A percentile compares a stretch with the other conserved stretches of the same genome.
phyloP scores from a whole-genome alignment of 1,284 basidiomycete genomes.

The Xanthoconium separans region DNA sequence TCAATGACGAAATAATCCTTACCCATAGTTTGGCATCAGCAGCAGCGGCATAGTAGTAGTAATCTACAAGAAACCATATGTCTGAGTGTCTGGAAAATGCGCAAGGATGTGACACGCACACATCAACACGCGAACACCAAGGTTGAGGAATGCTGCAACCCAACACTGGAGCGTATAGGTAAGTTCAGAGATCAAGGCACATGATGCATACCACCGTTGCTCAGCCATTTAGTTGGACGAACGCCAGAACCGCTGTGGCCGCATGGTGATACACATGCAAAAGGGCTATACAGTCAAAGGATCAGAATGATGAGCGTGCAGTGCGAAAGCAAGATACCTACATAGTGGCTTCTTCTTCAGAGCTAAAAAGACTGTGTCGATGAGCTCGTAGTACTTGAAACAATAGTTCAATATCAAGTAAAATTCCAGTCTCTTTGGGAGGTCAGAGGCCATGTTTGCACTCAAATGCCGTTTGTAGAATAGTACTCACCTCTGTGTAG shows the following conservation, averaged over 20 bases:
- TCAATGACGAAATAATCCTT: slow-evolving; percentile 16
- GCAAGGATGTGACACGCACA: slow-evolving; percentile 55
- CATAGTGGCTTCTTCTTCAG: slow-evolving; percentile 95
- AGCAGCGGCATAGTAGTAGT: slow-evolving; percentile 94
- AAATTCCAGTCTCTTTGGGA: slow-evolving; percentile 67
- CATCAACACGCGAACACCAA: slow-evolving; percentile 95
- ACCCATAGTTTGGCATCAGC: slow-evolving; percentile 93
- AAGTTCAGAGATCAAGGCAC: background rate
- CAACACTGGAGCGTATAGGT: slow-evolving; percentile 64
- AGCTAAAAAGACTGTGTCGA: slow-evolving; percentile 95
- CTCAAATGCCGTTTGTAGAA: background rate
- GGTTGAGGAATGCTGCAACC: slow-evolving; percentile 90
- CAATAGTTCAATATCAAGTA: slow-evolving; percentile 98
- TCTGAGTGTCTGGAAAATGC: slow-evolving; percentile 5
- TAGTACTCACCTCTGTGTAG: slow-evolving; percentile 81
- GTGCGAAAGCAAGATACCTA: slow-evolving; percentile 37
- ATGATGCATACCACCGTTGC: slow-evolving; percentile 69
- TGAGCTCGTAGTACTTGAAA: slow-evolving; percentile 89
- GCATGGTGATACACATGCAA: slow-evolving; percentile 98
- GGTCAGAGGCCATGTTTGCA: background rate
- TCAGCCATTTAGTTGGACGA: slow-evolving; percentile 86
- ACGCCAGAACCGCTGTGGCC: slow-evolving; percentile 91
- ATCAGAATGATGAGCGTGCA: slow-evolving; percentile 1
- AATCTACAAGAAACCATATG: slow-evolving; percentile 55
- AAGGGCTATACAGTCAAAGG: slow-evolving; percentile 60